phyloP scores from a whole-genome alignment of 2,329 filamentous ascomycete species.

The Amauroascus niger region DNA sequence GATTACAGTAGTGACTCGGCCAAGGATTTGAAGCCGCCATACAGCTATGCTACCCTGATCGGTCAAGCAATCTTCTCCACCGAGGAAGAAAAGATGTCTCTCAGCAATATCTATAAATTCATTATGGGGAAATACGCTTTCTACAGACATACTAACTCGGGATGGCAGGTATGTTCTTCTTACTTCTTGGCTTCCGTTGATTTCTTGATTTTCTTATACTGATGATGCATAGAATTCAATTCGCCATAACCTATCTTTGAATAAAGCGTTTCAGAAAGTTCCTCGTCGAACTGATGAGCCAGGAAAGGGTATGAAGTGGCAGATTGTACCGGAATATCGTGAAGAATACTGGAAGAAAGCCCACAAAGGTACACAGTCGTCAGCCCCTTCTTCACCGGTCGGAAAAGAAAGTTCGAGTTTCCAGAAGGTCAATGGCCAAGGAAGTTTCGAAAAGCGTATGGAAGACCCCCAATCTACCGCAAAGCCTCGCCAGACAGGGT shows the following conservation, averaged over 20 bases:
- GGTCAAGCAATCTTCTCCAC: slow-evolving; percentile 89
- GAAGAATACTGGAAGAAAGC: slow-evolving; percentile 76
- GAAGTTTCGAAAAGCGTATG: slow-evolving; percentile 14
- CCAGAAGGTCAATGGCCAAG: slow-evolving; percentile 28
- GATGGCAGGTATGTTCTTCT: slow-evolving; percentile 68
- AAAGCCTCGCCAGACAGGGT: slow-evolving; percentile 32
- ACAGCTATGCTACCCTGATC: slow-evolving; percentile 94
- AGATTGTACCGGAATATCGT: slow-evolving; percentile 70
- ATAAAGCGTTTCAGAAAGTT: slow-evolving; percentile 89
- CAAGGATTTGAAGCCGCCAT: slow-evolving; percentile 87
- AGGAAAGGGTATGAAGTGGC: slow-evolving; percentile 99
- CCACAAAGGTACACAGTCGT: slow-evolving; percentile 37
- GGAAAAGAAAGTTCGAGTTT: slow-evolving; percentile 34
- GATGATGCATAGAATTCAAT: slow-evolving; percentile 65
- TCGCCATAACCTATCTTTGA: slow-evolving; percentile 87
- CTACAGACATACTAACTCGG: slow-evolving; percentile 72
- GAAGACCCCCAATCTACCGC: slow-evolving; percentile 34
- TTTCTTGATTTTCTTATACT: background rate
- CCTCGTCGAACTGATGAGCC: slow-evolving; percentile 88
- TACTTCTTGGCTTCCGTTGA: no score
- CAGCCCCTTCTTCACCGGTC: slow-evolving; percentile 39
- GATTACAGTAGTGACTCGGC: slow-evolving; percentile 65
- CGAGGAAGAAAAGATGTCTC: slow-evolving; percentile 74
- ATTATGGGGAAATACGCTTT: slow-evolving; percentile 89
- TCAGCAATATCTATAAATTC: slow-evolving; percentile 87